Conservation (phyloP, 768 basidiomycete genomes). For the Tylopilus plumbeoviolaceoides region DNA sequence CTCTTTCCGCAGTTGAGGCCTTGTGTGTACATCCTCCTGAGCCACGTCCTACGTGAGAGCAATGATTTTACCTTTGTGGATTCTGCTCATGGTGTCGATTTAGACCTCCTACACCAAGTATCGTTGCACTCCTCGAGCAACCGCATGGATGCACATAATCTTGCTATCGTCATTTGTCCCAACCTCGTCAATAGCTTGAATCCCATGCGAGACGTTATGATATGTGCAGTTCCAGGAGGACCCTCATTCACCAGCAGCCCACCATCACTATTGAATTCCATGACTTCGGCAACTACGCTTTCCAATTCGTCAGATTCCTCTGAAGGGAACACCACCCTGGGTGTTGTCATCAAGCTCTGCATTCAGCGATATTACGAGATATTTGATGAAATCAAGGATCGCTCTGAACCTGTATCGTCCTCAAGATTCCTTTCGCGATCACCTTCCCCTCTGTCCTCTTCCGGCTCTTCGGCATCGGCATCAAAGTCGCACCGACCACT, state of each 20-base stretch:
- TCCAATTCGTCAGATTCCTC: constrained; percentile 24
- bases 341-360: constrained; percentile 68
- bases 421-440: constrained; percentile 22
- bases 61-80: background rate
- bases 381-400: constrained; percentile 78
- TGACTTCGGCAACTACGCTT: constrained; percentile 10
- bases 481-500: constrained; percentile 20
- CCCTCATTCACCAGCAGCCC: constrained; percentile 35
- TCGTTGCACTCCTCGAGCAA: constrained; percentile 64
- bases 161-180: constrained; percentile 73
- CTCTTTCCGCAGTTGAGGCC: constrained; percentile 65
- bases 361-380: constrained; percentile 83
- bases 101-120: constrained; percentile 79
- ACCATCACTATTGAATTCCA: constrained; percentile 19
- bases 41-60: constrained; percentile 58
- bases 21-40: constrained; percentile 71
- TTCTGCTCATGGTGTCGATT: constrained; percentile 2
- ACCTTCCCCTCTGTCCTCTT: constrained; percentile 25
- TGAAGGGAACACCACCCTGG: constrained; percentile 61
- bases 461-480: constrained; percentile 21
- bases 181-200: constrained; percentile 73
- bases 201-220: constrained; percentile 66
- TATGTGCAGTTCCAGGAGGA: constrained; percentile 60
- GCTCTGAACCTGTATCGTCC: constrained; percentile 52
- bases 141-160: constrained; percentile 80